Evolutionary conservation across 163 green algal genomes (phyloP), one percentile per base, ranked within the genome.

Genomic region (Chlorella variabilis): DNA sequence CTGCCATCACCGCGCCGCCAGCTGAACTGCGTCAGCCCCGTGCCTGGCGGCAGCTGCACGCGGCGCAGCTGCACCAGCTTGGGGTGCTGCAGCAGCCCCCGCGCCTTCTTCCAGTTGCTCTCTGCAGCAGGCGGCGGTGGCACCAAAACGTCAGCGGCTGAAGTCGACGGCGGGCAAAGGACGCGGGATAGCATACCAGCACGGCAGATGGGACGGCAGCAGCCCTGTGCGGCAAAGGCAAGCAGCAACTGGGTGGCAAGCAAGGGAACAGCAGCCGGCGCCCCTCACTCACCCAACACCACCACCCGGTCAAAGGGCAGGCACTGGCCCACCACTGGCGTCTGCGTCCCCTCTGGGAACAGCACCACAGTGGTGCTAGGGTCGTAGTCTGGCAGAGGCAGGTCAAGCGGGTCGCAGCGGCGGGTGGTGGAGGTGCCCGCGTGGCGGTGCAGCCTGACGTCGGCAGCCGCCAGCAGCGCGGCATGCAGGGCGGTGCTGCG

Each of bases 91-190:
- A 81, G 62, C 75, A 81, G 33, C 21, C 42, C 61, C 1, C 61
- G 41, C 4, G 75, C 75, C 49, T 81, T 81, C 41, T 29, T 65
- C 75, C 75, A 81, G 42, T 20, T 81, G 61, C 61, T 71, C 38
- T 80, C 73, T 68, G 70, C 15, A 34, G 27, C 1, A 0, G 36
- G 36, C 31, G 1, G 36, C 5, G 15, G 45, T 15, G 45, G 45
- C 45, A n/a, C n/a, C n/a, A n/a, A n/a, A n/a, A n/a, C n/a, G n/a
- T n/a, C n/a, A n/a, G n/a, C n/a, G n/a, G n/a, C n/a, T n/a, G n/a
- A n/a, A n/a, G n/a, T n/a, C n/a, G n/a, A n/a, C n/a, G n/a, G n/a
- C n/a, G n/a, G n/a, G n/a, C n/a, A n/a, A n/a, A n/a, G n/a, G n/a
- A n/a, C n/a, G n/a, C n/a, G n/a, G n/a, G n/a, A n/a, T 68, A 4